Conservation (phyloP, 768 basidiomycete genomes). For the Collybia sp. region DNA sequence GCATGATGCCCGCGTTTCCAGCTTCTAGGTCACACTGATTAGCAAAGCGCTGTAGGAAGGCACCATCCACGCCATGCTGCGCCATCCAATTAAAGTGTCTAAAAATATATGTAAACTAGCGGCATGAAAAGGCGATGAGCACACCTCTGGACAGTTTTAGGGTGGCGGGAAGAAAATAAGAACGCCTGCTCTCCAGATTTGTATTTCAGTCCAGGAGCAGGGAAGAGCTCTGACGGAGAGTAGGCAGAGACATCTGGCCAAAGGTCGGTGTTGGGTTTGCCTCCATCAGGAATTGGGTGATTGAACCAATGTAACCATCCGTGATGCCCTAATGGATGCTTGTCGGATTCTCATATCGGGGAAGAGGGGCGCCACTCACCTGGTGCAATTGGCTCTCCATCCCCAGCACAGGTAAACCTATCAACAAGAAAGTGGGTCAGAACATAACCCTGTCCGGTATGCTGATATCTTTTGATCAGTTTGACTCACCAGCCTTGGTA, state of each 20-base stretch:
- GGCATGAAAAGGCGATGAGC: conserved; percentile 4
- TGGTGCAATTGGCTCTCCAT: conserved; percentile 63
- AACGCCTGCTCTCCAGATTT: conserved; percentile 54
- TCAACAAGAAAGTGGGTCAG: neutral
- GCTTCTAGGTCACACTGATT: conserved; percentile 58
- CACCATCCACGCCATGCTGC: conserved; percentile 73
- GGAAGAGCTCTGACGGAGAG: conserved; percentile 64
- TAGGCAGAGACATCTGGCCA: conserved; percentile 80
- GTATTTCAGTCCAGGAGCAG: conserved; percentile 60
- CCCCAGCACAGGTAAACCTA: conserved; percentile 72
- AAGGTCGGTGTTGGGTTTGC: conserved; percentile 67
- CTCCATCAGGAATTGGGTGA: conserved; percentile 61
- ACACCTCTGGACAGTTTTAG: conserved; percentile 63
- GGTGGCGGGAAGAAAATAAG: conserved; percentile 76
- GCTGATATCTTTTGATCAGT: too few relatives aligned
- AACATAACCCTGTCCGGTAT: too few relatives aligned
- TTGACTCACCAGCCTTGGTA: conserved; percentile 78
- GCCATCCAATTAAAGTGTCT: conserved; percentile 87
- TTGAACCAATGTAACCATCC: conserved; percentile 88
- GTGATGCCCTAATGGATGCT: conserved; percentile 48
- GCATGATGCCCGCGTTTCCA: conserved; percentile 50
- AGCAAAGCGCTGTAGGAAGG: conserved; percentile 75
- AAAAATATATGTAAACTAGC: conserved; percentile 1
- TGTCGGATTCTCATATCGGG: neutral
- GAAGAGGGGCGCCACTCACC: conserved; percentile 26